Percentiles rank a stretch among this genome's conserved stretches.
Conservation (phyloP, 805 yeast species). For the Debaryomyces prosopidis region DNA sequence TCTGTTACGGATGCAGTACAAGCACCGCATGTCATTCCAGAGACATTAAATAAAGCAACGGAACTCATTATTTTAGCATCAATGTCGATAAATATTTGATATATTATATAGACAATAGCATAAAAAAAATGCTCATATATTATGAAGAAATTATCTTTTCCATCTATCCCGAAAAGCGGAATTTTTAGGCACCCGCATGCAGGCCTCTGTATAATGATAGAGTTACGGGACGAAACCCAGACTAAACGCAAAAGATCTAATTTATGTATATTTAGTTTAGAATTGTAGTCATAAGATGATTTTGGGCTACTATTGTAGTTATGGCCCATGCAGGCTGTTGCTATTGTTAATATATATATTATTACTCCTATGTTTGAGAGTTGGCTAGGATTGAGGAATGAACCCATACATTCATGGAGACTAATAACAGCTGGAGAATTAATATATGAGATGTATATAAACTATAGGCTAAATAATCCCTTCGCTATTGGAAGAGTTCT, state of each 20-base stretch:
- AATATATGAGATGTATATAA: too few species aligned
- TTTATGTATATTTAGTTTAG: too few species aligned
- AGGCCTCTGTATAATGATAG: too few species aligned
- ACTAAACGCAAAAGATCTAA: too few species aligned
- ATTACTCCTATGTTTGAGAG: too few species aligned
- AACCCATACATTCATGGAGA: too few species aligned
- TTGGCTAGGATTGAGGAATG: too few species aligned
- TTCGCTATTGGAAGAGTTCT: not conserved
- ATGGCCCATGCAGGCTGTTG: not conserved
- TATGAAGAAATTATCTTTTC: not conserved
- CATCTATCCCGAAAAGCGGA: not conserved
- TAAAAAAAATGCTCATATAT: too few species aligned
- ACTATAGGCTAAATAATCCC: not conserved
- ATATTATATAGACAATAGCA: not conserved
- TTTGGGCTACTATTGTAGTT: too few species aligned
- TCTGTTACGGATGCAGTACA: slow-evolving; percentile 42
- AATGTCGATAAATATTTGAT: not conserved
- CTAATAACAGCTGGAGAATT: too few species aligned
- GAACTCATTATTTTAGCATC: slow-evolving; percentile 5
- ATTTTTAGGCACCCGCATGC: not conserved
- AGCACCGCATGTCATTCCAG: slow-evolving; percentile 46
- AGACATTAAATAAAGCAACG: slow-evolving; percentile 19
- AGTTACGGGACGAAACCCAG: too few species aligned
- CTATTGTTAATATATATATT: not conserved
- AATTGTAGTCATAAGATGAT: too few species aligned